These are phyloP conservation scores for Leccinum pellstonianum DNA, from an alignment of 768 basidiomycete species.

Conservation along the genomic window DNA sequence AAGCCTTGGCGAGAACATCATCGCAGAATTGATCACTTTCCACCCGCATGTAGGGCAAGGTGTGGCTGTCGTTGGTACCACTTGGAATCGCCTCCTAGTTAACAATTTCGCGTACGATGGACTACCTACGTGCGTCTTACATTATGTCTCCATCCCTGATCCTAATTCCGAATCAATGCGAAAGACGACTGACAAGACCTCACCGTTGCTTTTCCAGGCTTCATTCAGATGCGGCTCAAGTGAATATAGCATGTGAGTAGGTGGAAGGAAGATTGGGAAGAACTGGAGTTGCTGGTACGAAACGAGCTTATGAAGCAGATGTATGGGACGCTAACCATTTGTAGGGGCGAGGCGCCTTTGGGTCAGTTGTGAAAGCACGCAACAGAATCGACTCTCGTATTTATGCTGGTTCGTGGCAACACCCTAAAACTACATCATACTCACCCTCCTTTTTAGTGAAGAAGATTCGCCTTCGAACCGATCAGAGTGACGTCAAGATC, in stretches of 20 bases:
- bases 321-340: not conserved
- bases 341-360: conserved; percentile 87
- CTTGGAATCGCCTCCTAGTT: too few relatives aligned
- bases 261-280: conserved; percentile 95
- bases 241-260: conserved; percentile 74
- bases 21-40: too few relatives aligned
- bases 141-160: too few relatives aligned
- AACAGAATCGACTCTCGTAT: conserved; percentile 85
- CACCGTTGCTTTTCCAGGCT: too few relatives aligned
- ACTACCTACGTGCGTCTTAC: too few relatives aligned
- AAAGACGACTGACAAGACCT: too few relatives aligned
- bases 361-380: conserved; percentile 91
- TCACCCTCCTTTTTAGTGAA: conserved; percentile 53
- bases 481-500: conserved; percentile 82
- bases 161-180: too few relatives aligned
- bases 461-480: conserved; percentile 78
- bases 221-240: too few relatives aligned
- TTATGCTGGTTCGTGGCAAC: conserved; percentile 60
- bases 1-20: too few relatives aligned
- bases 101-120: too few relatives aligned
- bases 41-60: too few relatives aligned
- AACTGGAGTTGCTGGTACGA: conserved; percentile 75
- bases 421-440: not conserved
- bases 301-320: not conserved
- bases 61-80: too few relatives aligned